These are phyloP conservation scores for Lyophyllum decastes DNA, from an alignment of 768 basidiomycete species.

Conservation along the genomic window DNA sequence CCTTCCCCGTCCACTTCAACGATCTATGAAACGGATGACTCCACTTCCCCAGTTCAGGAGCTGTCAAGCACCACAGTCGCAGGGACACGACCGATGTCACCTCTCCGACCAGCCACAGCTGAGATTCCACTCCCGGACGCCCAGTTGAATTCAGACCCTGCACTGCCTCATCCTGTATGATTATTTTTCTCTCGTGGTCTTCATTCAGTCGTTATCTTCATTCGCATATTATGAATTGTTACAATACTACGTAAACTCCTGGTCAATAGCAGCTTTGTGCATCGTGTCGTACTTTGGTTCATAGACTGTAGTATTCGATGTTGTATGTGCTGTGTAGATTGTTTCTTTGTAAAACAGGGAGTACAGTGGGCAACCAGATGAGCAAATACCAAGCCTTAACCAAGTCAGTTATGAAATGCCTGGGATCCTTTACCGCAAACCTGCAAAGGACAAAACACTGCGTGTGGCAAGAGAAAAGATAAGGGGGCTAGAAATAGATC, in stretches of 20 bases:
- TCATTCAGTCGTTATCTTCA: neutral
- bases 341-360: no score
- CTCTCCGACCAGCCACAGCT: constrained; percentile 1
- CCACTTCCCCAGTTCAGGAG: constrained; percentile 10
- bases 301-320: neutral
- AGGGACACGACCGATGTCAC: constrained; percentile 3
- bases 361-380: no score
- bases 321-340: no score
- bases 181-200: neutral
- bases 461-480: neutral
- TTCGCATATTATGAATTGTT: neutral
- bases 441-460: no score
- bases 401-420: no score
- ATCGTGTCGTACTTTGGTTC: neutral
- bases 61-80: neutral
- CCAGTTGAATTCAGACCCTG: constrained; percentile 1
- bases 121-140: neutral
- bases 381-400: no score
- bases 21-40: constrained; percentile 24
- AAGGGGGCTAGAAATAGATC: neutral
- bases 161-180: neutral
- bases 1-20: constrained; percentile 28
- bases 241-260: neutral
- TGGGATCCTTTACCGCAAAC: no score
- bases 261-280: neutral